Percentiles rank a stretch among this genome's conserved stretches.
phyloP scores from a whole-genome alignment of 192 early-diverging fungal genomes.

The Pilaira anomala region DNA sequence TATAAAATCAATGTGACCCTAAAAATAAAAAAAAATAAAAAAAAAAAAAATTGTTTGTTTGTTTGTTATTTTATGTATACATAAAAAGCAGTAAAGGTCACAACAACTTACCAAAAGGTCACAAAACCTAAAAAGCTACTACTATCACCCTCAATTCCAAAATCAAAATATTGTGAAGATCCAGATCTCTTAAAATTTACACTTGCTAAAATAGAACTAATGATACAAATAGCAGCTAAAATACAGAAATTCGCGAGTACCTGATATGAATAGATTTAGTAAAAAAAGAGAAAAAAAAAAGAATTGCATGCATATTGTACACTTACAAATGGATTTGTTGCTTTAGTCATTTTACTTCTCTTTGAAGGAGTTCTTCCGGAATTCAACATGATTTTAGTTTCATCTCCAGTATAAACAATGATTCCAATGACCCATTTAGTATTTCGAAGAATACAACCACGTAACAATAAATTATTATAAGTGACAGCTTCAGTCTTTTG shows the following conservation, averaged over 20 bases:
- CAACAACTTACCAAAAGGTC: conserved; percentile 61
- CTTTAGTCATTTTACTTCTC: conserved; percentile 86
- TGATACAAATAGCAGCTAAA: conserved; percentile 69
- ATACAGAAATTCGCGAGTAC: conserved; percentile 79
- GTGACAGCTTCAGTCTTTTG: conserved; percentile 66
- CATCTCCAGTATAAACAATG: conserved; percentile 84
- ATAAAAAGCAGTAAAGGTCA: background rate
- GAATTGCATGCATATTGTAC: too few species aligned
- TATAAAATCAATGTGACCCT: conserved; percentile 86
- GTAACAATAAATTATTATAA: conserved; percentile 80
- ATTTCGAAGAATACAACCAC: conserved; percentile 91
- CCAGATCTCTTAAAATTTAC: conserved; percentile 58
- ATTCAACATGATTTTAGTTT: conserved; percentile 98
- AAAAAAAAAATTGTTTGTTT: background rate
- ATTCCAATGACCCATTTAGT: conserved; percentile 86
- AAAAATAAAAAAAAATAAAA: conserved; percentile 1
- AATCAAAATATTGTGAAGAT: conserved; percentile 51
- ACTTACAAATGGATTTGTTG: conserved; percentile 85
- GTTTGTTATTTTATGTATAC: too few species aligned
- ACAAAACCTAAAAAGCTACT: conserved; percentile 59
- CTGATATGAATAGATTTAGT: conserved; percentile 35
- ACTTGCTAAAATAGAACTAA: conserved; percentile 63
- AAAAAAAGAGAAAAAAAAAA: background rate
- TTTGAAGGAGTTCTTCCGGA: conserved; percentile 91
- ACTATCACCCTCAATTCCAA: conserved; percentile 45